Evolutionary conservation across 352 stramenopile species (phyloP).

Genomic region (Phytopythium sindhum): DNA sequence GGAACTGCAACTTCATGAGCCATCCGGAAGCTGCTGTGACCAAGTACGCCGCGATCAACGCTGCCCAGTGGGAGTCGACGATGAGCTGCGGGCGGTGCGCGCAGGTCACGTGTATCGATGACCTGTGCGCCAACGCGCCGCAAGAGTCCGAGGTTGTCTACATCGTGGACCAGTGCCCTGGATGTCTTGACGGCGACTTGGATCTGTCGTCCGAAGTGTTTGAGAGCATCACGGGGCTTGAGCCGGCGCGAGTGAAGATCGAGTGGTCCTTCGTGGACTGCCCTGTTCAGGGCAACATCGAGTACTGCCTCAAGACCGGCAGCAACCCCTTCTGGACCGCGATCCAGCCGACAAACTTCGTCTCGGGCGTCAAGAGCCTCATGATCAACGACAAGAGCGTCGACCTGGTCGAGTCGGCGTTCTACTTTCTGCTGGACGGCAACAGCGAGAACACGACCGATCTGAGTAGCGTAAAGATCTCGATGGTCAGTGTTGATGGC

Average conservation of each 20-base stretch:
- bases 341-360: conserved; percentile 58
- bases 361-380: conserved; percentile 44
- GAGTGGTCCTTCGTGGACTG: conserved; percentile 67
- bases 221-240: conserved; percentile 44
- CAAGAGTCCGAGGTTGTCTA: conserved; percentile 47
- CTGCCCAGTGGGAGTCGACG: conserved; percentile 47
- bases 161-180: conserved; percentile 68
- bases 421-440: conserved; percentile 64
- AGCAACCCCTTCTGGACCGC: conserved; percentile 62
- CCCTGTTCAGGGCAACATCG: conserved; percentile 42
- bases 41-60: conserved; percentile 72
- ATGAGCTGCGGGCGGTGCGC: conserved; percentile 44
- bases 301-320: conserved; percentile 66
- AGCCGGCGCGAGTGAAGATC: conserved; percentile 40
- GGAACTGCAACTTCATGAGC: conserved; percentile 76
- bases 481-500: conserved; percentile 39
- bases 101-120: conserved; percentile 44
- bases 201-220: conserved; percentile 59
- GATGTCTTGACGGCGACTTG: conserved; percentile 43
- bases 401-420: conserved; percentile 56
- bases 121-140: conserved; percentile 25
- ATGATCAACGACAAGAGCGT: conserved; percentile 50
- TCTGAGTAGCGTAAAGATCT: conserved; percentile 40
- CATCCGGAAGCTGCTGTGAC: conserved; percentile 26
- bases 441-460: conserved; percentile 32